Evolutionary conservation across 2,329 filamentous ascomycete genomes (phyloP).

Genomic region (Akanthomyces lecanii): DNA sequence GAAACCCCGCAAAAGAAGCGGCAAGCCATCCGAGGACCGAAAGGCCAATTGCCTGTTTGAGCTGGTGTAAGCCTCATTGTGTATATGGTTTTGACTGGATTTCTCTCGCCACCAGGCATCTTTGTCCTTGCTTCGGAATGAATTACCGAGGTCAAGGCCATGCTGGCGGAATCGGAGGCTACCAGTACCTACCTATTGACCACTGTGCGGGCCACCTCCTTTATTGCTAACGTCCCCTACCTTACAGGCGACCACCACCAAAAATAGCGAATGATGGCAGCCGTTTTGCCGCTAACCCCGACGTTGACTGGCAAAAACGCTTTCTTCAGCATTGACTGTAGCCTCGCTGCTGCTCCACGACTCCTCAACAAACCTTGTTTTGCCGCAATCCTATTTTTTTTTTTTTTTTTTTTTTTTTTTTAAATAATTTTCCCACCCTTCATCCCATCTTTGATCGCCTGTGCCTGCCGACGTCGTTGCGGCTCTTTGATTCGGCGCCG

Average conservation of each 20-base stretch:
- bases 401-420: too few species aligned
- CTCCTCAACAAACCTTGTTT: neutral
- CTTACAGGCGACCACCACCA: neutral
- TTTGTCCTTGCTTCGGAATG: too few species aligned
- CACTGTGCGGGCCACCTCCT: neutral
- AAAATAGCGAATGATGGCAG: neutral
- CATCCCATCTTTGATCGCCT: neutral
- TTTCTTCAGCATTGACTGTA: too few species aligned
- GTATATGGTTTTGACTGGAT: neutral
- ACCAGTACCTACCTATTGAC: neutral
- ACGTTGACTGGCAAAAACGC: neutral
- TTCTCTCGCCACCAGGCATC: neutral
- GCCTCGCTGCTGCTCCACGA: too few species aligned
- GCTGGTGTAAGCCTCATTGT: neutral
- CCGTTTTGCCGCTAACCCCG: neutral
- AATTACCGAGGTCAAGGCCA: too few species aligned
- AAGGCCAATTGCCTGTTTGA: conserved; percentile 7
- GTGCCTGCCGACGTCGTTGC: neutral
- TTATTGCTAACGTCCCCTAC: neutral
- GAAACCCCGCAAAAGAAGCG: conserved; percentile 12
- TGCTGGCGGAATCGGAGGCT: neutral
- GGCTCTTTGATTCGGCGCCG: neutral
- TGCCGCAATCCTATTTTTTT: neutral
- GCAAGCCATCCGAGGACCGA: conserved; percentile 12
- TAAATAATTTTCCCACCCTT: neutral